Evolutionary conservation across 441 rosid genomes (phyloP), one percentile per base, ranked within the genome.

Genomic region (Pelargonium hybrid): DNA sequence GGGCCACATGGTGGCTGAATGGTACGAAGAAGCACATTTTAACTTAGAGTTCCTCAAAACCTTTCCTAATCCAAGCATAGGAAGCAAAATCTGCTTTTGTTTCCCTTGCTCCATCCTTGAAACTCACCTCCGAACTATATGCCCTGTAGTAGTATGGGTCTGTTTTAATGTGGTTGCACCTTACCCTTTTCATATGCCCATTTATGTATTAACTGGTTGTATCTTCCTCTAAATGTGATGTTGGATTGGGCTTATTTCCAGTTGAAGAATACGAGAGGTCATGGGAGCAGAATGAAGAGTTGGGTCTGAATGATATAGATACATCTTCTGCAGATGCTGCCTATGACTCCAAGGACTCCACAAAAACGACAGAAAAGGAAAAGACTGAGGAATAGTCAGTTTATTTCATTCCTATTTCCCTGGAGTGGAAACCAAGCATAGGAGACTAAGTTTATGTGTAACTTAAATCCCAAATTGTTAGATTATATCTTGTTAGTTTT

Each of bases 211-310:
- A 15, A 14, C 18, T 54, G 61, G 37, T 29, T 29, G 37, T 26
- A 2, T 5, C 43, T 64, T 25, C 2, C 15, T 37, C 2, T 43
- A 23, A 17, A 66, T 20, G 31, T 14, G 3, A 10, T 43, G 31
- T 45, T 18, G 13, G 11, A 20, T 45, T 11, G n/a, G 13, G 9
- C 25, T 34, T 34, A 14, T 52, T 45, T 72, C n/a, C 88, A 90
- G 98, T 76, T 69, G 97, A 91, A 82, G 92, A 91, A 65, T 91
- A 88, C 37, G 86, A 82, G 81, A 87, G 98, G 69, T 85, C 95
- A 4, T 93, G 96, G 96, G 98, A 93, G 72, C 96, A 93, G 77
- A 90, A 91, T 13, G 98, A 91, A 78, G 98, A 93, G 68, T 77
- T 93, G 77, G 97, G 96, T 79, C 83, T 93, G 45, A 93, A 93